Percentiles rank a stretch among this genome's conserved stretches.
phyloP scores from a whole-genome alignment of 768 basidiomycete genomes.

The Pleurotus cornucopiae region DNA sequence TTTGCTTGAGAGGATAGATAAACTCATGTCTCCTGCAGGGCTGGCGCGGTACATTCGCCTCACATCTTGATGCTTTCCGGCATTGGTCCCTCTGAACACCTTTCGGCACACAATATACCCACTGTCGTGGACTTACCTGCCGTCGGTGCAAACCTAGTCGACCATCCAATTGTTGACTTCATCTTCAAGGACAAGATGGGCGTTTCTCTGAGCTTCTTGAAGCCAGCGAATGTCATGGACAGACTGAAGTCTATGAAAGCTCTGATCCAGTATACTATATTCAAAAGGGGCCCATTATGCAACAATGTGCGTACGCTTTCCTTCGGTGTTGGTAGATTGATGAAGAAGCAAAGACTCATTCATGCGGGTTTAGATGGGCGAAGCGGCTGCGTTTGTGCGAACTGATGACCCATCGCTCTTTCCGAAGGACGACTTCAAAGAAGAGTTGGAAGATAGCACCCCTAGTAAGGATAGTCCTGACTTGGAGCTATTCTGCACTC shows the following conservation, averaged over 20 bases:
- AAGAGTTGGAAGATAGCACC: slow-evolving; percentile 37
- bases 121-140: slow-evolving; percentile 62
- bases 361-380: slow-evolving; percentile 32
- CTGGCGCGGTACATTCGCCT: slow-evolving; percentile 62
- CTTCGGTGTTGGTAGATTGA: not conserved
- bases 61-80: slow-evolving; percentile 76
- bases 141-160: slow-evolving; percentile 72
- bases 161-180: slow-evolving; percentile 61
- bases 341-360: too few relatives aligned
- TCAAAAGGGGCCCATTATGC: slow-evolving; percentile 46
- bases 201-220: slow-evolving; percentile 36
- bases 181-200: slow-evolving; percentile 49
- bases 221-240: slow-evolving; percentile 25
- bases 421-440: slow-evolving; percentile 29
- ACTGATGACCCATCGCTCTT: slow-evolving; percentile 50
- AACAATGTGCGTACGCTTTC: slow-evolving; percentile 40
- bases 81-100: slow-evolving; percentile 61
- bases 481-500: slow-evolving; percentile 41
- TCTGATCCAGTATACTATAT: slow-evolving; percentile 36
- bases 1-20: too few relatives aligned
- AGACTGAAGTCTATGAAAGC: slow-evolving; percentile 24
- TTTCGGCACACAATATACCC: slow-evolving; percentile 50
- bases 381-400: slow-evolving; percentile 57
- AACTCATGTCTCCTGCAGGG: slow-evolving; percentile 27
- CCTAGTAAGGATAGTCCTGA: slow-evolving; percentile 44